A percentile compares a stretch with the other conserved stretches of the same genome.
Conservation (phyloP, 2,329 filamentous ascomycete genomes). For the Trichothecium sympodiale region DNA sequence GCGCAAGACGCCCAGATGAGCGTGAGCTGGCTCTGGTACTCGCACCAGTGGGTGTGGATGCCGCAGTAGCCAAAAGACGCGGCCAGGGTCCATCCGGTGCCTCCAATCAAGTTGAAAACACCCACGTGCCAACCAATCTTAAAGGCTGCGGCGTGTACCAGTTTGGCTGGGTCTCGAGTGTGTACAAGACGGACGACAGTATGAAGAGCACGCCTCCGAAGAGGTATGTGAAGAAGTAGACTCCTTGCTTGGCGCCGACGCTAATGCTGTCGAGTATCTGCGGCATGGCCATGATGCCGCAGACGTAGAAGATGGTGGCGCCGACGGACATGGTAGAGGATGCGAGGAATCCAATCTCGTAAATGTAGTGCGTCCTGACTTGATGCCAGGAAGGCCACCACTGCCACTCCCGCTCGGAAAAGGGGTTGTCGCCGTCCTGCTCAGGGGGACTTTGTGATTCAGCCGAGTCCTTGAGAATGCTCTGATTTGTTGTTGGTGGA, state of each 20-base stretch:
- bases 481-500: too few species aligned
- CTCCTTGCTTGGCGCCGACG: conserved; percentile 31
- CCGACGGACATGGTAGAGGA: conserved; percentile 43
- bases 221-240: conserved; percentile 48
- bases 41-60: conserved; percentile 12
- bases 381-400: conserved; percentile 49
- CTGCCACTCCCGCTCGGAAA: conserved; percentile 29
- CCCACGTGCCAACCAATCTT: conserved; percentile 56
- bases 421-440: conserved; percentile 1
- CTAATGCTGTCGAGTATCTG: conserved; percentile 41
- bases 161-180: conserved; percentile 50
- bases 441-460: too few species aligned
- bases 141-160: conserved; percentile 47
- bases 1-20: conserved; percentile 11
- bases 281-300: conserved; percentile 49
- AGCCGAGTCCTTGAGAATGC: too few species aligned
- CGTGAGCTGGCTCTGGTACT: conserved; percentile 29
- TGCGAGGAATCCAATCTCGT: conserved; percentile 52
- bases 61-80: conserved; percentile 40
- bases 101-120: conserved; percentile 50
- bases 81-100: conserved; percentile 48
- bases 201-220: conserved; percentile 52
- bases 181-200: conserved; percentile 44
- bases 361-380: conserved; percentile 46
- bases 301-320: conserved; percentile 54